Base-by-base conservation (phyloP, 140 eudicot genomes). In the Bidens hawaiensis region DNA sequence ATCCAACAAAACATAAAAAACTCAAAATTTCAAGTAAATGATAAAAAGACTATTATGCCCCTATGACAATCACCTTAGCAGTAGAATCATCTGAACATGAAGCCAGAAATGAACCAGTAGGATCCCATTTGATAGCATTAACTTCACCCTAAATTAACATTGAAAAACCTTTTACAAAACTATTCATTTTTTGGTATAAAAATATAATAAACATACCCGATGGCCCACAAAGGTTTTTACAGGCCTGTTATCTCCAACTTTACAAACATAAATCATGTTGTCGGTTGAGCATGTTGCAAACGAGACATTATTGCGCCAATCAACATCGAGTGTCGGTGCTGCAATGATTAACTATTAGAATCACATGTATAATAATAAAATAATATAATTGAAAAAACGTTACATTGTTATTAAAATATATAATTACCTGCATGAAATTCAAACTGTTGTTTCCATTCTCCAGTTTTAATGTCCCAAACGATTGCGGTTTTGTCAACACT, bases 261-360 rank as follows among this genome's bases (percentile, higher is more conserved):
- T 88, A 69, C 99, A 94, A 22, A 94, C 95, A 79, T 85, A 78
- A 18, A 94, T 94, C 99, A 85, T 85, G 76, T 85, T 79, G 62
- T 94, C 99, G 16, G 97, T 88, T 16, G 99, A 94, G 75, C 99
- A 85, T 0, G 99, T 94, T 46, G 99, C 99, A 76, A 94, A 94
- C 6, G 97, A 83, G 68, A 69, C 76, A 70, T 88, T 88, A 74
- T 94, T 86, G 62, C 95, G 85, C 99, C 99, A 69, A 34, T 69
- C 75, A 10, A 69, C 75, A 46, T 69, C 75, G 33, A 71, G 76
- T 83, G 94, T 84, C 64, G 99, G 99, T 77, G 94, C 99, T 94
- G 94, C 65, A 31, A 62, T 16, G 31, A 14, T 55, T 8, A 9
- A 16, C 23, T 41, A 21, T 72, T 26, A 58, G 13, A 14, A 57